Evolutionary conservation across 805 yeast species (phyloP), one percentile per base, ranked within the genome.

Genomic region (Teunomyces lycoperdinae): DNA sequence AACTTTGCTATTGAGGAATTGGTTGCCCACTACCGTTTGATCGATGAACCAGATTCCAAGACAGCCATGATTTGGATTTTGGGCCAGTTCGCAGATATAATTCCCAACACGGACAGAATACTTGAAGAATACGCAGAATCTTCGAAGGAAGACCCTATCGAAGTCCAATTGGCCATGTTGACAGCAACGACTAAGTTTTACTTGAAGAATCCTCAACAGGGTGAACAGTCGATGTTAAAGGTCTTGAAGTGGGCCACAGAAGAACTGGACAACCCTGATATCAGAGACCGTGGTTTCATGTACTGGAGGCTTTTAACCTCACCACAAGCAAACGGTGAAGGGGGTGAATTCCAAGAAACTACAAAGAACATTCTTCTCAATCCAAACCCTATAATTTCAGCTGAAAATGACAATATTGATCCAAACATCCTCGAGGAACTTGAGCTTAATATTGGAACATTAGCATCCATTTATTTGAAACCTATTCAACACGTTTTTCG

Each of bases 401-500:
- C 81, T 0, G 85, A 86, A 16, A 81, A 81, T 48, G 90, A 87
- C 39, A 80, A 80, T 46, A 70, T 90, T 47, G 92, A 89, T 51
- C 84, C 85, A 0, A 65, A 68, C 1, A 77, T 86, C 10, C 64
- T 91, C 31, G 96, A 90, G 55, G 97, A 91, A 59, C 69, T 91
- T 46, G 95, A 88, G 57, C 70, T 90, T 52, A 84, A 83, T 54
- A 83, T 91, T 30, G 97, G 97, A 1, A 73, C 90, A 0, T 68
- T 92, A 45, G 91, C 95, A 0, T 84, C 96, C 0, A 81, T 91
- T 10, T 92, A 90, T 60, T 69, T 91, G 57, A 87, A 89, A 55
- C 96, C 96, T 0, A 85, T 88, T 7, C 77, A 78, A n/a, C 87
- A 80, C 56, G 89, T 90, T 2, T 90, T 90, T 72, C 71, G 96